Evolutionary conservation across 208 protist species (phyloP).

Genomic region (Acanthamoeba sp.): DNA sequence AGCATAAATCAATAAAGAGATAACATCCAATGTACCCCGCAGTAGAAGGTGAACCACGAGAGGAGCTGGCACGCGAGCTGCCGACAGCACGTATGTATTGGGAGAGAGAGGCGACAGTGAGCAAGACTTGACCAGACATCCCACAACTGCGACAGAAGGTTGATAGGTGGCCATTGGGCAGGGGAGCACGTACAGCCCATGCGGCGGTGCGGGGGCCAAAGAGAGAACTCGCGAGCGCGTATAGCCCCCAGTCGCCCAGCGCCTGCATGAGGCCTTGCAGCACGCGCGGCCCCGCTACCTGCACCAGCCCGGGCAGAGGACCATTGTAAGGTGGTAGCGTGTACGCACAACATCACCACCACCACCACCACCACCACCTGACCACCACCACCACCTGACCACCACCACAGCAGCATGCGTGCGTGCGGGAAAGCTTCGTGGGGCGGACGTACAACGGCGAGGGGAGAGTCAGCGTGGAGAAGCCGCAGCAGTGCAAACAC

Average conservation of each 20-base stretch:
- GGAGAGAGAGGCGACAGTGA: too few relatives aligned
- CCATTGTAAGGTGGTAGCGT: too few relatives aligned
- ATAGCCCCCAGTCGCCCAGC: neutral
- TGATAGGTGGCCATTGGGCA: too few relatives aligned
- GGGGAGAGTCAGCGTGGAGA: constrained; percentile 77
- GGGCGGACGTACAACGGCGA: constrained; percentile 60
- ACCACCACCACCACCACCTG: neutral
- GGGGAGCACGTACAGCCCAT: neutral
- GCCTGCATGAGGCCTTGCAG: constrained; percentile 47
- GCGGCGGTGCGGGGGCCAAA: neutral
- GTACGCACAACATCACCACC: too few relatives aligned
- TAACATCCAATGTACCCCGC: constrained; percentile 43
- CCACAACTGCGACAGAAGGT: too few relatives aligned
- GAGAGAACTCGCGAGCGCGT: neutral
- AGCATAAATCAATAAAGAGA: too few relatives aligned
- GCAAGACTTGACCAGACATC: too few relatives aligned
- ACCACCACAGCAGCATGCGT: neutral
- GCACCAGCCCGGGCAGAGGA: neutral
- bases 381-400: neutral
- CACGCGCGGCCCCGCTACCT: neutral
- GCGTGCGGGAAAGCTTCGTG: neutral
- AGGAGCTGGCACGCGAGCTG: constrained; percentile 76
- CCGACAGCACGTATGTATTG: neutral
- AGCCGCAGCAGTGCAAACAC: constrained; percentile 81
- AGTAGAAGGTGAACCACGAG: constrained; percentile 86